These are phyloP conservation scores for Coemansia sp. DNA, from an alignment of 192 early-diverging fungal species.

Conservation along the genomic window DNA sequence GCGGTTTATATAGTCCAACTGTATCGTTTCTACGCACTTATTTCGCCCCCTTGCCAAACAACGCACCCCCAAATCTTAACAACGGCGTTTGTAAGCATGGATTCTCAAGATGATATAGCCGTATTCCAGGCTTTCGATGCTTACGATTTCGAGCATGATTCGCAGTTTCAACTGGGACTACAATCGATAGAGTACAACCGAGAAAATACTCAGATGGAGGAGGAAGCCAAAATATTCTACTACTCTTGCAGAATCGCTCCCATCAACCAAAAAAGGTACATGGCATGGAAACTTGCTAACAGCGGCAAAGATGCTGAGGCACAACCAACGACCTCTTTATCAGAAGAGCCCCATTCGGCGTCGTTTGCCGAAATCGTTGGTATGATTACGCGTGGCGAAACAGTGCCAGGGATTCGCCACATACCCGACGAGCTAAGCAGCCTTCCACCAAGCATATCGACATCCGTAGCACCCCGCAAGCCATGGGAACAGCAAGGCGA, in stretches of 20 bases:
- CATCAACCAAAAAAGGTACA: constrained; percentile 17
- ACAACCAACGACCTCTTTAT: background rate
- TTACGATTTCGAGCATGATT: constrained; percentile 39
- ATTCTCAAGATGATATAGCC: constrained; percentile 4
- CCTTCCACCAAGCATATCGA: constrained; percentile 31
- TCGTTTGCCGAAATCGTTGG: constrained; percentile 41
- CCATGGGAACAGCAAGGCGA: constrained; percentile 35
- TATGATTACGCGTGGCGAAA: constrained; percentile 34
- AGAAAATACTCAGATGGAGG: background rate
- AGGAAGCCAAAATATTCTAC: constrained; percentile 36
- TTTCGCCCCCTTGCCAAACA: background rate
- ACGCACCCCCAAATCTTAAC: background rate
- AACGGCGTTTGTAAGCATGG: background rate
- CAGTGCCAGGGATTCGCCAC: constrained; percentile 32
- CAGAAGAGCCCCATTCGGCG: constrained; percentile 1
- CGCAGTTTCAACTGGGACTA: constrained; percentile 34
- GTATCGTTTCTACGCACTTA: background rate
- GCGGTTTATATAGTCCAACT: background rate
- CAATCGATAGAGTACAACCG: constrained; percentile 11
- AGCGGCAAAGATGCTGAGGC: background rate
- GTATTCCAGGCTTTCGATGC: constrained; percentile 28
- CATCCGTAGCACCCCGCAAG: constrained; percentile 29
- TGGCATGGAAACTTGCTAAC: constrained; percentile 23
- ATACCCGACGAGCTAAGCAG: constrained; percentile 42
- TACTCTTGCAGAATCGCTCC: constrained; percentile 15